Evolutionary conservation across 192 early-diverging fungal genomes (phyloP), one percentile per base, ranked within the genome.

Genomic region (Coemansia sp.): DNA sequence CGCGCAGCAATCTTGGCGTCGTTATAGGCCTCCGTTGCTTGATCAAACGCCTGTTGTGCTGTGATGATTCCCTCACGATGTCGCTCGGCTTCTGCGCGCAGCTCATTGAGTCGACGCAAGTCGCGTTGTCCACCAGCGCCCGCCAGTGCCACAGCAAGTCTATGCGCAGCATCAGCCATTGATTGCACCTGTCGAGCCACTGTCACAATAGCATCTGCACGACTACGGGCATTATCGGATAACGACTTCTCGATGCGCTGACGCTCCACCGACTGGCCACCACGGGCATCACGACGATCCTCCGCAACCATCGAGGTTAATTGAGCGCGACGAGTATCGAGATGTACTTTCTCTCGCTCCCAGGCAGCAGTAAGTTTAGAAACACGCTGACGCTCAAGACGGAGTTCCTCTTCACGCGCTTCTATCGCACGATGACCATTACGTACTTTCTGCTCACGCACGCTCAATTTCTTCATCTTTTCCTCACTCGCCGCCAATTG

Each of bases 1-100:
- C 68, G 82, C 3, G 86, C 85, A 16, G 65, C 38, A 2, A 25
- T 52, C 44, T 87, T 87, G 30, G 84, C 76, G 12, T 58, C 72
- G 12, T 82, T 71, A 56, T 81, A 88, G 23, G 53, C 71, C 6
- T 38, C 62, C 5, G 70, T 67, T 14, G 82, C 80, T 3, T 68
- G 62, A 25, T 82, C 82, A n/a, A 81, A 70, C n/a, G 67, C 66
- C 3, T 71, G 61, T 16, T 60, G 69, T 21, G 77, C 84, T 2
- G 73, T 78, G 0, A 28, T 65, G 1, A 73, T 60, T 7, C 70
- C 73, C 41, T 73, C 69, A 7, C 72, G 71, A 48, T 82, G 63
- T 3, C 68, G 59, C 55, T 49, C 38, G 10, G 64, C 69, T 34
- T 69, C 58, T 14, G 69, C 71, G 3, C 38, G 32, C 19, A 68